Evolutionary conservation across 2,329 filamentous ascomycete species (phyloP), one percentile per base, ranked within the genome.

Genomic region (Phialocephala subalpina): DNA sequence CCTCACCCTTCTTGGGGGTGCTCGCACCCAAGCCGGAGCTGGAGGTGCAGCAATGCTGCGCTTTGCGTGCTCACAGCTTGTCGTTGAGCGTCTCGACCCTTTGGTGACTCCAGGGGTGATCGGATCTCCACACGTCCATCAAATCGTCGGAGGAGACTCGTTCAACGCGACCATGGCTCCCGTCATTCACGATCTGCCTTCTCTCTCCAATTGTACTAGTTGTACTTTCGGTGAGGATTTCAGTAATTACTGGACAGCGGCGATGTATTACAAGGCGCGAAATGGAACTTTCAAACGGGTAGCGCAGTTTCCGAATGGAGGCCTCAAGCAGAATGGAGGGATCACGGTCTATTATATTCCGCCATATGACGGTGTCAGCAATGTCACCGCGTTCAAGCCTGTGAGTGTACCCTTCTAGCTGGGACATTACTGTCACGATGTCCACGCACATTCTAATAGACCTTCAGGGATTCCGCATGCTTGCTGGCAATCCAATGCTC

Each of bases 391-490:
- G 3, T 81, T 80, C 67, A 78, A 49, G 29, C 60, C 52, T 9
- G 60, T 57, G 2, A 80, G 67, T 77, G n/a, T 61, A n/a, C n/a
- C n/a, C n/a, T n/a, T n/a, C n/a, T n/a, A n/a, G n/a, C n/a, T n/a
- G n/a, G n/a, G n/a, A n/a, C n/a, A n/a, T n/a, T n/a, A n/a, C n/a
- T n/a, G n/a, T n/a, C n/a, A n/a, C n/a, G n/a, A n/a, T n/a, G n/a
- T n/a, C n/a, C n/a, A 55, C 20, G 29, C 25, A 29, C 20, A 9
- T 55, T 14, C 49, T 55, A 35, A 55, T 12, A 27, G 2, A 3
- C 20, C 18, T 52, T 36, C 75, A 82, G 66, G 80, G 80, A 1
- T 83, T 82, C 72, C 78, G 81, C 25, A 82, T 82, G 80, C 77
- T 82, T 35, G 76, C 81, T 29, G 81, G 80, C 29, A 77, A 82